Conservation (phyloP, 2,329 filamentous ascomycete species). For the Trichoderma sp. region DNA sequence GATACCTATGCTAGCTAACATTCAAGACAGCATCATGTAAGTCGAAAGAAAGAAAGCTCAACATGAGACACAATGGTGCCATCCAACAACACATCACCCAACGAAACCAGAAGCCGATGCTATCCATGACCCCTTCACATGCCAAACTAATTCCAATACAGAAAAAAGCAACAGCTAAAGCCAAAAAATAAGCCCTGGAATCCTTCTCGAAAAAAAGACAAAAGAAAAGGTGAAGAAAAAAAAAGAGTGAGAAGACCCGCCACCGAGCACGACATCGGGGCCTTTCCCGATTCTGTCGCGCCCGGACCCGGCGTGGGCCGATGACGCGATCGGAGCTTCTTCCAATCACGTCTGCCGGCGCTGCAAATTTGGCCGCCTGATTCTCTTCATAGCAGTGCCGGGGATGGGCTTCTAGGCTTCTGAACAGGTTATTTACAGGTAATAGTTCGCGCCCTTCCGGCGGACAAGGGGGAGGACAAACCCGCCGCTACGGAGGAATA, state of each 20-base stretch:
- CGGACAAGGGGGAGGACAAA: neutral
- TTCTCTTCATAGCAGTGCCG: neutral
- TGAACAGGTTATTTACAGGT: neutral
- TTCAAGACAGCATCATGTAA: neutral
- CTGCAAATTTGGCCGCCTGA: slow-evolving; percentile 20
- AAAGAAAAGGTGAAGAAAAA: neutral
- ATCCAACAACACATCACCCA: neutral
- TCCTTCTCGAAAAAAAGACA: neutral
- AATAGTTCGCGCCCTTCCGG: neutral
- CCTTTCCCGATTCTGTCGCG: slow-evolving; percentile 19
- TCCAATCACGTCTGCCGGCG: slow-evolving; percentile 23
- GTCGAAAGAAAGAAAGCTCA: neutral
- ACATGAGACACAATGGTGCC: slow-evolving; percentile 2
- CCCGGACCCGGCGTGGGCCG: slow-evolving; percentile 21
- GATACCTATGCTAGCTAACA: neutral
- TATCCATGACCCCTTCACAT: slow-evolving; percentile 11
- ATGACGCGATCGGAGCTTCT: slow-evolving; percentile 28
- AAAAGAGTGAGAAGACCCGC: neutral
- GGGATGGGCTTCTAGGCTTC: neutral
- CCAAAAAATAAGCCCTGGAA: neutral
- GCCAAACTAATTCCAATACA: neutral
- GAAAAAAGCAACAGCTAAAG: neutral
- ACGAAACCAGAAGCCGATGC: neutral
- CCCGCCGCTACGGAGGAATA: neutral
- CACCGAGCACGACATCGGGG: slow-evolving; percentile 18